Base-by-base conservation (phyloP, 805 yeast genomes). In the Isabelozyma heimii region DNA sequence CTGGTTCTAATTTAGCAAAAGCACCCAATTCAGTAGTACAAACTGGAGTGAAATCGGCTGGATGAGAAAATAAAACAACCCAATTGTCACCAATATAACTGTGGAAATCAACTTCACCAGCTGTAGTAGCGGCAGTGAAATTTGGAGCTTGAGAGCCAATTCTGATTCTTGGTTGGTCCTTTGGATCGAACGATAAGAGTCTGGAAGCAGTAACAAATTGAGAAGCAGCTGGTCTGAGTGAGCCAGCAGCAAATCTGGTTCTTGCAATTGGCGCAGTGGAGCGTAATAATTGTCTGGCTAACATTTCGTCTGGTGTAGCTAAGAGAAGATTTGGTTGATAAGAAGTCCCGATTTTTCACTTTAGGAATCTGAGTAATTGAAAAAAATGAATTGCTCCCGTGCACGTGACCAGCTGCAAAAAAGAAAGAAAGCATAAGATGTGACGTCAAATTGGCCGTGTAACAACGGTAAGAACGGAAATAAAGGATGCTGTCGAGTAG, bases 11-110 rank as follows among this genome's bases (percentile, higher is more conserved):
- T 61, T 81, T 79, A 54, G 89, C 85, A 60, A 85, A 84, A 7
- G 89, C 90, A 53, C 90, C 90, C 51, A 85, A 73, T 66, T 85
- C 91, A 45, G 91, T 85, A 54, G 90, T 85, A 66, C 91, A 85
- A 43, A 85, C 88, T 35, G 91, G 91, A 16, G 91, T 85, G 74
- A 82, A 85, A 64, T 85, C 90, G 55, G 84, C 89, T 48, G 91
- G 91, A 63, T 85, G 90, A 30, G 87, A 82, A 70, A 85, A 85
- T 53, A 85, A 75, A 39, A 85, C 81, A 42, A 75, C 77, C 90
- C 91, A 85, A 49, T 75, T 68, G 60, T 76, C 74, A 35, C 84
- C 87, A 49, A 80, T 74, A 68, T 69, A 85, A 51, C 81, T 79
- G 67, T 84, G 85, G 73, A 85, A 84, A 53, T 79, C 77, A 52